phyloP scores from a whole-genome alignment of 2,329 filamentous ascomycete species.

The Rachicladosporium sp. region DNA sequence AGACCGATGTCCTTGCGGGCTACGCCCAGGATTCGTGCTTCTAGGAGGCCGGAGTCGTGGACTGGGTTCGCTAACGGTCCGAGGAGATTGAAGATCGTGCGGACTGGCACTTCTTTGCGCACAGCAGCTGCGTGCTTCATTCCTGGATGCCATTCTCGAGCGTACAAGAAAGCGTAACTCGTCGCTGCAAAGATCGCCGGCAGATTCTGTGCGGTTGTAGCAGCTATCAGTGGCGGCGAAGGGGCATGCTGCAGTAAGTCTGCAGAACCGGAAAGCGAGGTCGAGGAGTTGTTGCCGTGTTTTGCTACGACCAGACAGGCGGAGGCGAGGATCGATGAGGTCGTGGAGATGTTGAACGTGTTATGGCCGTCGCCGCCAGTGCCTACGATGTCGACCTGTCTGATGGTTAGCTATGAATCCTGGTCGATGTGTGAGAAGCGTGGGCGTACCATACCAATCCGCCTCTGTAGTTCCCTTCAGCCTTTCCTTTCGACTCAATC shows the following conservation, averaged over 20 bases:
- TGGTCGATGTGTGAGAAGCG: conserved; percentile 1
- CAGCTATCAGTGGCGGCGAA: conserved; percentile 58
- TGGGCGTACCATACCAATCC: conserved; percentile 53
- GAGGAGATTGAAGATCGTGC: conserved; percentile 95
- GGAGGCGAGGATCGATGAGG: conserved; percentile 82
- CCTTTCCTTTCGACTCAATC: conserved; percentile 47
- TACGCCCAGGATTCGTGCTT: conserved; percentile 87
- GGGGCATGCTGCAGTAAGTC: conserved; percentile 77
- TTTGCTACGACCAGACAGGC: conserved; percentile 78
- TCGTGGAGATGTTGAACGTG: conserved; percentile 97
- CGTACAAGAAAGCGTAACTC: conserved; percentile 93
- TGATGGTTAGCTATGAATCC: background rate
- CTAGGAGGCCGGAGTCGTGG: conserved; percentile 56
- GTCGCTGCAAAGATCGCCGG: conserved; percentile 60
- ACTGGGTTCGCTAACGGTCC: conserved; percentile 87
- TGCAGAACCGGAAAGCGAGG: conserved; percentile 88
- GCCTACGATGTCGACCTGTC: conserved; percentile 80
- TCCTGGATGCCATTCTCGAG: conserved; percentile 89
- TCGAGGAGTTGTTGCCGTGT: conserved; percentile 91
- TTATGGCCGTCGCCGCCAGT: conserved; percentile 94
- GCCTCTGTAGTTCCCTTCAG: conserved; percentile 65
- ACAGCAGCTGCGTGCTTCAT: conserved; percentile 83
- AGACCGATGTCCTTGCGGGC: conserved; percentile 76
- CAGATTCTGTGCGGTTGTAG: conserved; percentile 61
- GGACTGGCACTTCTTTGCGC: conserved; percentile 77